Evolutionary conservation across 345 rosid genomes (phyloP).

Genomic region (Adansonia digitata): DNA sequence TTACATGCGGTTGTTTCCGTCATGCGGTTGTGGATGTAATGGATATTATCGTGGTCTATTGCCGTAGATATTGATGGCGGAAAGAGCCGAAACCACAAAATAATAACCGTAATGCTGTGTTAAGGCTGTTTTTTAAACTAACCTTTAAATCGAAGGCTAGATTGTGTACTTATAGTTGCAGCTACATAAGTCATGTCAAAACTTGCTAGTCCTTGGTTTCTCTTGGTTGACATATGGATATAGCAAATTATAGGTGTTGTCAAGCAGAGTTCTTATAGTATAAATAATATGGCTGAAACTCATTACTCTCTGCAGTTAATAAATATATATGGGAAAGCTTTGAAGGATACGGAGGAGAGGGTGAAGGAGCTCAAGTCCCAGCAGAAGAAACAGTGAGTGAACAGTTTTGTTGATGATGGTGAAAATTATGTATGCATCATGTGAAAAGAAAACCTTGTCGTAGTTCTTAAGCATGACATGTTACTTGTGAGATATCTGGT

Average conservation of each 20-base stretch:
- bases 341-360: slow-evolving; percentile 75
- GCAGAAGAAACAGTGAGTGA: slow-evolving; percentile 29
- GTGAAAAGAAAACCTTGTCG: slow-evolving; percentile 1
- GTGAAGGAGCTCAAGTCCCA: slow-evolving; percentile 77
- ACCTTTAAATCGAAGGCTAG: neutral
- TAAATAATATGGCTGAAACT: neutral
- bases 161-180: neutral
- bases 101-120: neutral
- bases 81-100: neutral
- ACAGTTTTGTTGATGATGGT: slow-evolving; percentile 15
- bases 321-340: slow-evolving; percentile 60
- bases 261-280: neutral
- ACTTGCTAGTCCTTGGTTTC: neutral
- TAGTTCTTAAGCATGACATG: neutral
- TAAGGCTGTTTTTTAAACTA: too few species aligned
- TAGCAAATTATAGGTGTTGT: neutral
- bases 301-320: slow-evolving; percentile 45
- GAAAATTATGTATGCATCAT: slow-evolving; percentile 17
- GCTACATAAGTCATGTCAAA: neutral
- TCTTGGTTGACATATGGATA: neutral
- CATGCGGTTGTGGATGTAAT: too few species aligned
- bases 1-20: too few species aligned
- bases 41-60: too few species aligned
- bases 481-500: too few species aligned
- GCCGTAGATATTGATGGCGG: neutral